Conservation (phyloP, 805 yeast species). For the Cyberlindnera mycetangii region DNA sequence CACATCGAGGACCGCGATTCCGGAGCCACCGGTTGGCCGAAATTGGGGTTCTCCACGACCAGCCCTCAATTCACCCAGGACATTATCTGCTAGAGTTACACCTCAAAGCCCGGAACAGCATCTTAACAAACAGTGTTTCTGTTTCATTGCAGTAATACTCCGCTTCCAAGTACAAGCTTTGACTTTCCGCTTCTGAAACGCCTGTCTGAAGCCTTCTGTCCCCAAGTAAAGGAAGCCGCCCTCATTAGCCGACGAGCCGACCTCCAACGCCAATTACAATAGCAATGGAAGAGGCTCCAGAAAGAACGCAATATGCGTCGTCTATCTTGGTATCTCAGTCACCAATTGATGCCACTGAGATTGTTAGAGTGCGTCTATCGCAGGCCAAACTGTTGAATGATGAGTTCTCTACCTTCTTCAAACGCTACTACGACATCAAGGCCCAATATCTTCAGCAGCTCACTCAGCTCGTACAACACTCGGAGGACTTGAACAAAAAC, state of each 20-base stretch:
- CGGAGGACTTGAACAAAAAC: slow-evolving; percentile 32
- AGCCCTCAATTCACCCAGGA: no score
- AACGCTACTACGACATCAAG: slow-evolving; percentile 35
- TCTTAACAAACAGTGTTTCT: no score
- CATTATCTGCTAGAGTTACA: no score
- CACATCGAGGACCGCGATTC: neutral
- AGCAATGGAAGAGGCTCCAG: slow-evolving; percentile 12
- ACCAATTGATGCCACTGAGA: slow-evolving; percentile 60
- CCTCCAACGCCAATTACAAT: neutral
- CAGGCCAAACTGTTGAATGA: slow-evolving; percentile 55
- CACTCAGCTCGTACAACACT: slow-evolving; percentile 19
- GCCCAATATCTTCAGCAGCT: slow-evolving; percentile 23
- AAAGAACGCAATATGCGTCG: slow-evolving; percentile 37
- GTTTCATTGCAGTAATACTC: no score
- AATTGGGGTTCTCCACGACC: no score
- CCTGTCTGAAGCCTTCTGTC: neutral
- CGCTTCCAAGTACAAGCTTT: neutral
- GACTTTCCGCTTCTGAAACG: neutral
- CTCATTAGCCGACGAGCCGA: neutral
- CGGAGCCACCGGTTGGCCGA: neutral
- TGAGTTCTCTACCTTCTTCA: slow-evolving; percentile 59
- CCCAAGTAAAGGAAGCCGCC: neutral
- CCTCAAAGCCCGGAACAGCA: no score
- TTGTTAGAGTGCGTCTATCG: slow-evolving; percentile 52
- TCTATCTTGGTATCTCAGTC: slow-evolving; percentile 42